Conservation (phyloP, 225 moss, liverwort and hornwort genomes). For the Polytrichum formosum region DNA sequence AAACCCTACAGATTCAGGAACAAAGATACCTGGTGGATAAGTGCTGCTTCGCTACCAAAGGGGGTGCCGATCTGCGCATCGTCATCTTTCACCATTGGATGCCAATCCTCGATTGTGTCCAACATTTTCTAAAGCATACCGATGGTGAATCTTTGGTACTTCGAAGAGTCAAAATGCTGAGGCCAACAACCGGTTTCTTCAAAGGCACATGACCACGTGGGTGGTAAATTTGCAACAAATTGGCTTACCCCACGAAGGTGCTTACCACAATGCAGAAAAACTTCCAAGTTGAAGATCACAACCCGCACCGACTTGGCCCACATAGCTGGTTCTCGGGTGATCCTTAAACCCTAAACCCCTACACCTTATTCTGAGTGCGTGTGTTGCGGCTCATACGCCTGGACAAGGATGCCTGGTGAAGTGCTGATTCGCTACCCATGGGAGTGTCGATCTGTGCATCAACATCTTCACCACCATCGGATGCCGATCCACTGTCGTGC, state of each 20-base stretch:
- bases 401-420: slow-evolving; percentile 29
- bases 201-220: neutral
- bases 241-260: slow-evolving; percentile 34
- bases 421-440: slow-evolving; percentile 17
- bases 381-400: slow-evolving; percentile 41
- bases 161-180: slow-evolving; percentile 20
- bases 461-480: slow-evolving; percentile 24
- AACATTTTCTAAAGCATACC: slow-evolving; percentile 32
- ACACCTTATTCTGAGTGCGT: neutral
- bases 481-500: slow-evolving; percentile 25
- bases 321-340: slow-evolving; percentile 23
- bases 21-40: slow-evolving; percentile 22
- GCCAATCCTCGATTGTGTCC: slow-evolving; percentile 19
- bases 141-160: slow-evolving; percentile 24
- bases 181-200: neutral
- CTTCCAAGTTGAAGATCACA: slow-evolving; percentile 56
- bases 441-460: slow-evolving; percentile 34
- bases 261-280: slow-evolving; percentile 39
- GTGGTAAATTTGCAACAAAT: slow-evolving; percentile 9
- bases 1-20: slow-evolving; percentile 8
- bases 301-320: slow-evolving; percentile 73
- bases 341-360: neutral
- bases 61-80: slow-evolving; percentile 33
- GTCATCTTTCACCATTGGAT: slow-evolving; percentile 23
- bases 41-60: slow-evolving; percentile 17